Evolutionary conservation across 2,329 filamentous ascomycete species (phyloP).

Genomic region (Penicillium paneum): DNA sequence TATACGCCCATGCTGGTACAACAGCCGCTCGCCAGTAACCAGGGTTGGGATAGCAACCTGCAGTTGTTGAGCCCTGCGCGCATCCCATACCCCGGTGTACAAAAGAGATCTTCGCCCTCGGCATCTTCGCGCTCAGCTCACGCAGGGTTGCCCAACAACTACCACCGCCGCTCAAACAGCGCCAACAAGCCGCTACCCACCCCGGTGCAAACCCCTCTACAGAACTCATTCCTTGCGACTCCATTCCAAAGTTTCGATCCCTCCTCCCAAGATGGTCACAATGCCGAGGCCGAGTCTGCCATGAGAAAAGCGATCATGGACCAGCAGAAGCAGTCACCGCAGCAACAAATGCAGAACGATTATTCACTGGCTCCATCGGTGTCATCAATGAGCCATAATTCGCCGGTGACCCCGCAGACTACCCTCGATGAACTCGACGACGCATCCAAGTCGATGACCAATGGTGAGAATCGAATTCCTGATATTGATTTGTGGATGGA

Average conservation of each 20-base stretch:
- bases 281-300: conserved; percentile 54
- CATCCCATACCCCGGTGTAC: conserved; percentile 31
- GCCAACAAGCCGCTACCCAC: conserved; percentile 54
- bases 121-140: conserved; percentile 42
- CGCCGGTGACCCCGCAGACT: conserved; percentile 59
- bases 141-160: conserved; percentile 34
- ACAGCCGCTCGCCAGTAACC: conserved; percentile 34
- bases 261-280: conserved; percentile 41
- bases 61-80: conserved; percentile 37
- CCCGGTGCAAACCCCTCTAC: conserved; percentile 54
- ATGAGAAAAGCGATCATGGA: conserved; percentile 59
- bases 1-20: conserved; percentile 42
- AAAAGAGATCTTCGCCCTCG: conserved; percentile 43
- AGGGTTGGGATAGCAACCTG: conserved; percentile 37
- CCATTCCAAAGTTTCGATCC: conserved; percentile 48
- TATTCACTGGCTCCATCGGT: conserved; percentile 57
- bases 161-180: conserved; percentile 37
- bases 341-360: conserved; percentile 43
- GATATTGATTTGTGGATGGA: conserved; percentile 51
- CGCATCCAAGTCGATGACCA: conserved; percentile 47
- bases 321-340: conserved; percentile 36
- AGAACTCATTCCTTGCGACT: conserved; percentile 49
- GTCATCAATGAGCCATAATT: conserved; percentile 60
- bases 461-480: conserved; percentile 52
- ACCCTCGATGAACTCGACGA: conserved; percentile 54